phyloP scores from a whole-genome alignment of 2,329 filamentous ascomycete species.

The Diaporthe vexans region DNA sequence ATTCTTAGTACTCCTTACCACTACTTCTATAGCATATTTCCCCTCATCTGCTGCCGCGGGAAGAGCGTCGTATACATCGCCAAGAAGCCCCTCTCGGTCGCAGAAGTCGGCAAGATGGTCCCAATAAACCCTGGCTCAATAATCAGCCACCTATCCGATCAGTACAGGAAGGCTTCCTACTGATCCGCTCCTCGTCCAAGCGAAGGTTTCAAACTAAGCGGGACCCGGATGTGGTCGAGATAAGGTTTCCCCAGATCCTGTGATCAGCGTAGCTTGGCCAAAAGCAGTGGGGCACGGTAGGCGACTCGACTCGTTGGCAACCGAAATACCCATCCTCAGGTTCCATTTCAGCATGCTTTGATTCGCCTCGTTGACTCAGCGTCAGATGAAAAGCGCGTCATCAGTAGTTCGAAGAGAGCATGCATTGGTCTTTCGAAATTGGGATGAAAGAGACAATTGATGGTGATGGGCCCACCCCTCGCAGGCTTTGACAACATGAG shows the following conservation, averaged over 20 bases:
- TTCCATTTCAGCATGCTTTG: constrained; percentile 6
- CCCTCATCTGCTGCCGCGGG: constrained; percentile 14
- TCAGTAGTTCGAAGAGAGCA: neutral
- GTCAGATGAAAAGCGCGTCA: neutral
- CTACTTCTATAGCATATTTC: constrained; percentile 3
- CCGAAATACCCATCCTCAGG: neutral
- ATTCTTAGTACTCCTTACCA: neutral
- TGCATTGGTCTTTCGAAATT: neutral
- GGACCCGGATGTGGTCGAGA: constrained; percentile 20
- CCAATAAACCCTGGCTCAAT: neutral
- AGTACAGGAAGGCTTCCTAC: neutral
- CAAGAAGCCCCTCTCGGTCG: constrained; percentile 22
- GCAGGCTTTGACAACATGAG: neutral
- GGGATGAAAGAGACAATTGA: neutral
- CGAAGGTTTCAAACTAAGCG: constrained; percentile 28
- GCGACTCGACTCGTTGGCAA: constrained; percentile 18
- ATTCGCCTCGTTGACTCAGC: constrained; percentile 15
- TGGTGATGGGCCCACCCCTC: neutral
- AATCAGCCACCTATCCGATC: neutral
- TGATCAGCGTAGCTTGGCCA: constrained; percentile 17
- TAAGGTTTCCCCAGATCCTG: constrained; percentile 29
- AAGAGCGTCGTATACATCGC: neutral
- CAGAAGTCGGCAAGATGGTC: constrained; percentile 12
- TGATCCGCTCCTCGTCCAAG: neutral
- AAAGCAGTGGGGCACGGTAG: constrained; percentile 5